A percentile compares a stretch with the other conserved stretches of the same genome.
Evolutionary conservation across 345 rosid species (phyloP).

Genomic region (Noccaea caerulescens): DNA sequence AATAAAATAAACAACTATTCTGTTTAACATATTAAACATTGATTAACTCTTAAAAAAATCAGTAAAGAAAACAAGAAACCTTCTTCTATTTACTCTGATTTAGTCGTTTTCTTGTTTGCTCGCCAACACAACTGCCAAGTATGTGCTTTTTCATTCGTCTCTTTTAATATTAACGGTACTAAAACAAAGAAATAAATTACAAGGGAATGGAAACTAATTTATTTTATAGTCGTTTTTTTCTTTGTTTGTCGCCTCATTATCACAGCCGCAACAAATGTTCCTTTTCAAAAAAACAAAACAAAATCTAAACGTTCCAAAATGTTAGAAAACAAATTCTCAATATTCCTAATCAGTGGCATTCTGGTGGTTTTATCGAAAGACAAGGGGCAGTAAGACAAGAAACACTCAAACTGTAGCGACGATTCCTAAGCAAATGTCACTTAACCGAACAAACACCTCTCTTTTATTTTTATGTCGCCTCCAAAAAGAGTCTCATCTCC

Average conservation of each 20-base stretch:
- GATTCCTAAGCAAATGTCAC: constrained; percentile 35
- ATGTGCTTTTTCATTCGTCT: too few relatives aligned
- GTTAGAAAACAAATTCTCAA: constrained; percentile 20
- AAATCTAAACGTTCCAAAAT: constrained; percentile 11
- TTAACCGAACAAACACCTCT: constrained; percentile 34
- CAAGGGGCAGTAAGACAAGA: neutral
- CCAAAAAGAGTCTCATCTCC: constrained; percentile 6
- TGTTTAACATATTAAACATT: too few relatives aligned
- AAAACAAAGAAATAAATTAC: too few relatives aligned
- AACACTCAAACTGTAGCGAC: constrained; percentile 25
- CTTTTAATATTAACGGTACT: too few relatives aligned
- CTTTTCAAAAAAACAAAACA: neutral
- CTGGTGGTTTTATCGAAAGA: neutral
- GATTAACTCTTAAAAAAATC: too few relatives aligned
- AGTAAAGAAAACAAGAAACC: too few relatives aligned
- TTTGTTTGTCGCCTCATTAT: neutral
- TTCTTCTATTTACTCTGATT: too few relatives aligned
- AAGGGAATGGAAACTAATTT: too few relatives aligned
- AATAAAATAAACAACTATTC: too few relatives aligned
- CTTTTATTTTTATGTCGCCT: neutral
- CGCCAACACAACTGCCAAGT: too few relatives aligned
- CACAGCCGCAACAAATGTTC: neutral
- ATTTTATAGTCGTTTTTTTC: neutral
- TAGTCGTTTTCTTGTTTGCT: too few relatives aligned
- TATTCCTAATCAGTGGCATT: constrained; percentile 31